Conservation (phyloP, 768 basidiomycete genomes). For the Pulveroboletus frians region DNA sequence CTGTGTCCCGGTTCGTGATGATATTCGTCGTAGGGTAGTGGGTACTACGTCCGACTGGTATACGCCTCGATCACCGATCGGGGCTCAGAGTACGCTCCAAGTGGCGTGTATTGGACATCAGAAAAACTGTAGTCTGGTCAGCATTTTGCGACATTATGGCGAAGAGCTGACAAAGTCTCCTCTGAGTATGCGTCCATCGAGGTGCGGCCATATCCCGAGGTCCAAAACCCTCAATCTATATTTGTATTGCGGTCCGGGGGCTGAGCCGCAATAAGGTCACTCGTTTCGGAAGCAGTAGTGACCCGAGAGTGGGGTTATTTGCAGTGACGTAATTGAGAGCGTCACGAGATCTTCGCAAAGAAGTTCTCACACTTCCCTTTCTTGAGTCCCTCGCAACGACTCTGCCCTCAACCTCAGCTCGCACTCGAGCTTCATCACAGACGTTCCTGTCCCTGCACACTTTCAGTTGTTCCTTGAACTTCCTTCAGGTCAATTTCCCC, state of each 20-base stretch:
- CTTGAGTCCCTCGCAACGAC: too few relatives aligned
- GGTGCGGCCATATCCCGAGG: conserved; percentile 43
- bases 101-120: conserved; percentile 33
- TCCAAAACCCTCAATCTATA: conserved; percentile 60
- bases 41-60: conserved; percentile 4
- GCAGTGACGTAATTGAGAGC: too few relatives aligned
- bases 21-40: background rate
- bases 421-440: too few relatives aligned
- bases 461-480: too few relatives aligned
- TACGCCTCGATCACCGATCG: conserved; percentile 46
- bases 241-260: conserved; percentile 56
- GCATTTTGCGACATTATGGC: background rate
- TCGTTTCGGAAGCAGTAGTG: too few relatives aligned
- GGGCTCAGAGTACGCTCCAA: conserved; percentile 40
- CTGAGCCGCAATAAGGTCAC: too few relatives aligned
- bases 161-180: conserved; percentile 35
- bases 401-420: too few relatives aligned
- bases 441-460: too few relatives aligned
- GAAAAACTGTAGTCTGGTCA: conserved; percentile 22
- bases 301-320: too few relatives aligned
- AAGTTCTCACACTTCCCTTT: too few relatives aligned
- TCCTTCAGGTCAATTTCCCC: too few relatives aligned
- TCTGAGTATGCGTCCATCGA: conserved; percentile 48
- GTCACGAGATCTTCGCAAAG: too few relatives aligned
- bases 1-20: conserved; percentile 2